These are phyloP conservation scores for Coix lacrymajobi DNA, from an alignment of 176 grass and related monocot genomes.

Conservation along the genomic window DNA sequence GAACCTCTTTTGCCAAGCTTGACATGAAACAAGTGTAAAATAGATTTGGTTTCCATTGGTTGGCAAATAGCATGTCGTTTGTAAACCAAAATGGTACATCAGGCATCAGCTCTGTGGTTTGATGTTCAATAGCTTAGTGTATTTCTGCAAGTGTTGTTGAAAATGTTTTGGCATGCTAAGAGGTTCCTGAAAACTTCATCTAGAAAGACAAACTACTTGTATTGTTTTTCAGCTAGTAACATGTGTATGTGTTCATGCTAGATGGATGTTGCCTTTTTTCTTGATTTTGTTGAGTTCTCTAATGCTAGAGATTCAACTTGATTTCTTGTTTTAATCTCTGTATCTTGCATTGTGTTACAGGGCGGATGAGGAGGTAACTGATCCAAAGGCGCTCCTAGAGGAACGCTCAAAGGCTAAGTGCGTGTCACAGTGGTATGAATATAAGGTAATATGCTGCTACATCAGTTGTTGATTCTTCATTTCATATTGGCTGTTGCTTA, in stretches of 20 bases:
- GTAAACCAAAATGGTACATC: background rate
- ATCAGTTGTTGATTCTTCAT: background rate
- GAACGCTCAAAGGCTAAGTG: conserved; percentile 68
- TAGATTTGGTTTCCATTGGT: background rate
- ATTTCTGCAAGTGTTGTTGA: background rate
- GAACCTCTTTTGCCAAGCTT: background rate
- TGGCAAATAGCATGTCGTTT: background rate
- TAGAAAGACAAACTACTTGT: background rate
- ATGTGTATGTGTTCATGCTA: background rate
- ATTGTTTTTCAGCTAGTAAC: background rate
- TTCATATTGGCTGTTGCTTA: background rate
- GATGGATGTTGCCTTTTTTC: background rate
- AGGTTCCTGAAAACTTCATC: background rate
- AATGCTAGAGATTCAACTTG: background rate
- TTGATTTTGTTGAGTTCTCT: background rate
- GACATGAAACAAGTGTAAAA: background rate
- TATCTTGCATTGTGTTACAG: conserved; percentile 34
- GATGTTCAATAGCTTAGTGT: background rate
- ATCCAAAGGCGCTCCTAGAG: conserved; percentile 74
- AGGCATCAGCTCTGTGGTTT: background rate
- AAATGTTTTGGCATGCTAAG: background rate
- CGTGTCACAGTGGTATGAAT: conserved; percentile 59
- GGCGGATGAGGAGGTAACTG: conserved; percentile 72
- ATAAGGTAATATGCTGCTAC: conserved; percentile 41
- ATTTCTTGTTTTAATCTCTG: background rate